phyloP scores from a whole-genome alignment of 2,329 filamentous ascomycete genomes.

The Chaetomiaceae sp. region DNA sequence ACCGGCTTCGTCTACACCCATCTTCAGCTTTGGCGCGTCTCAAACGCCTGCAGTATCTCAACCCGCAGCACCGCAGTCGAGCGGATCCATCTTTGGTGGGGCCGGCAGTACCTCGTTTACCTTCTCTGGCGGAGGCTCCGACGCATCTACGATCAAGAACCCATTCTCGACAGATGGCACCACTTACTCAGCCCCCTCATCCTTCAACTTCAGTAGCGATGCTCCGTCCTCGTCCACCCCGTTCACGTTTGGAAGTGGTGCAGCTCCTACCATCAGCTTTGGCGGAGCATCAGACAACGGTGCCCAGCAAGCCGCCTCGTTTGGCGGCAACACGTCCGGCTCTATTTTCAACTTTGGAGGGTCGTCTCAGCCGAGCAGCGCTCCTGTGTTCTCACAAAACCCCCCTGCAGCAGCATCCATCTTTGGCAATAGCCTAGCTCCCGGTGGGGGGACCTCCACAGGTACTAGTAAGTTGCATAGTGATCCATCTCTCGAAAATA shows the following conservation, averaged over 20 bases:
- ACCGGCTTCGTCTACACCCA: constrained; percentile 12
- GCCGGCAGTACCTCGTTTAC: constrained; percentile 35
- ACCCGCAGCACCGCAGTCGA: constrained; percentile 14
- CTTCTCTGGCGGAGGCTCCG: constrained; percentile 33
- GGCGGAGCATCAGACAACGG: constrained; percentile 29
- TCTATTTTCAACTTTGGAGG: constrained; percentile 37
- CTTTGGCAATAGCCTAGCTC: constrained; percentile 32
- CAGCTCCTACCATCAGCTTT: constrained; percentile 39
- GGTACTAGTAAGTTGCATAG: constrained; percentile 40
- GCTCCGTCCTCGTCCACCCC: constrained; percentile 23
- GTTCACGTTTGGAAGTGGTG: constrained; percentile 26
- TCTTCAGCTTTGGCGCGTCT: constrained; percentile 22
- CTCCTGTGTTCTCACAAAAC: constrained; percentile 27
- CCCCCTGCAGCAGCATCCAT: constrained; percentile 30
- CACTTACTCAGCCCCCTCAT: constrained; percentile 27
- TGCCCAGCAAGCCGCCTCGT: constrained; percentile 18
- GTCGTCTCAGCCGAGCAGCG: constrained; percentile 27
- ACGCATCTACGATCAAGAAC: constrained; percentile 35
- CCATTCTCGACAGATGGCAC: constrained; percentile 35
- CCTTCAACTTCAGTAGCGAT: constrained; percentile 40
- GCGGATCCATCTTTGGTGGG: constrained; percentile 29
- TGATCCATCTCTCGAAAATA: constrained; percentile 1
- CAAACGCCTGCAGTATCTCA: constrained; percentile 19
- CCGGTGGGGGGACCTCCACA: constrained; percentile 37
- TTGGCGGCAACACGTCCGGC: constrained; percentile 13